Evolutionary conservation across 2,329 filamentous ascomycete genomes (phyloP).

Genomic region (Fonsecaea monophora): DNA sequence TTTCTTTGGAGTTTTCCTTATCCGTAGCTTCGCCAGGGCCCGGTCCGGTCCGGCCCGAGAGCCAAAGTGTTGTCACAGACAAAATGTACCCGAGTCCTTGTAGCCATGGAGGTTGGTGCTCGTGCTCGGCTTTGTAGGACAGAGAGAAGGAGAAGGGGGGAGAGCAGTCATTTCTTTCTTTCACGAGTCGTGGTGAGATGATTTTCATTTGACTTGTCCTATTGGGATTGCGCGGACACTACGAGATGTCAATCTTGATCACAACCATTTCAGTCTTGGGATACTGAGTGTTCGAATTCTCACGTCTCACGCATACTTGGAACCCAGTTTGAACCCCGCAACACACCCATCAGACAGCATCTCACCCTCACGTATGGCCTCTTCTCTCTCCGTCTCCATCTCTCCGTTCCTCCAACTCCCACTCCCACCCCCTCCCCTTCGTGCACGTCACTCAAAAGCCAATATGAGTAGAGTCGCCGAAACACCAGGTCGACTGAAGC

Average conservation of each 20-base stretch:
- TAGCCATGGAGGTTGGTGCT: too few species aligned
- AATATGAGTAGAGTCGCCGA: background rate
- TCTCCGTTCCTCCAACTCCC: background rate
- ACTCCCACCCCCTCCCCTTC: background rate
- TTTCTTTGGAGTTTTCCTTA: too few species aligned
- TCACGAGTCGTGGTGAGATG: background rate
- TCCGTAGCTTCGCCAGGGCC: too few species aligned
- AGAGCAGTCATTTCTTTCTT: background rate
- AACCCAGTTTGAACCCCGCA: background rate
- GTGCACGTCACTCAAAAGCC: background rate
- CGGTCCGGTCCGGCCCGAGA: too few species aligned
- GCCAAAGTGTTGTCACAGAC: too few species aligned
- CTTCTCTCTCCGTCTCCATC: background rate
- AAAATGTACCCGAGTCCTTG: too few species aligned
- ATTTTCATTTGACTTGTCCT: background rate
- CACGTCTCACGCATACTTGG: background rate
- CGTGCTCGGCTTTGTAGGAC: too few species aligned
- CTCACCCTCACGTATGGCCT: too few species aligned
- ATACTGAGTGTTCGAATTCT: background rate
- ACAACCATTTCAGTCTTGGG: background rate
- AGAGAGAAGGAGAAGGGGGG: too few species aligned
- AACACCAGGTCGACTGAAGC: slow-evolving; percentile 1
- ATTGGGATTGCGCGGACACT: background rate
- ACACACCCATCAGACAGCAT: too few species aligned
- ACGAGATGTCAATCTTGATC: background rate